phyloP scores from a whole-genome alignment of 2,329 filamentous ascomycete genomes.

The Blastomyces parvus region DNA sequence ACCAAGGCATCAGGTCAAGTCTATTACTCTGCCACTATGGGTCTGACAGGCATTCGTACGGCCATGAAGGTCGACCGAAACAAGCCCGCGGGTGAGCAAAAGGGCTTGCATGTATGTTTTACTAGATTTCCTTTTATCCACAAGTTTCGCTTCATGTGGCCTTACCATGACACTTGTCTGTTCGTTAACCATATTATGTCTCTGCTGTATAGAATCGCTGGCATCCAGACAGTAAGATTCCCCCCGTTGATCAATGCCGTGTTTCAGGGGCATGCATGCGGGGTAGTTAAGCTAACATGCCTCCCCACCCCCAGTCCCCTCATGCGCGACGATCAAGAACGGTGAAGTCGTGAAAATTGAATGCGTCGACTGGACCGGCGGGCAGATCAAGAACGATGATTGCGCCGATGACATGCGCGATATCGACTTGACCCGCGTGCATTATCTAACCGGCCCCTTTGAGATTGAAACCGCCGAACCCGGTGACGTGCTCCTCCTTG shows the following conservation, averaged over 20 bases:
- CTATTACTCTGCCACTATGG: slow-evolving; percentile 23
- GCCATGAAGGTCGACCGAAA: slow-evolving; percentile 64
- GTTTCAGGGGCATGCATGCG: neutral
- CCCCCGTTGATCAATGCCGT: neutral
- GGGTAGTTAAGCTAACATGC: neutral
- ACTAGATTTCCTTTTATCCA: slow-evolving; percentile 19
- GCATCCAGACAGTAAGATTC: slow-evolving; percentile 73
- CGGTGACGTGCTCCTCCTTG: slow-evolving; percentile 73
- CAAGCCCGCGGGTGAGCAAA: slow-evolving; percentile 60
- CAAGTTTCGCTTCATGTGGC: neutral
- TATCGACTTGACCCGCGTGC: slow-evolving; percentile 72
- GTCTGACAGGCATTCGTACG: slow-evolving; percentile 49
- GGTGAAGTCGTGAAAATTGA: slow-evolving; percentile 89
- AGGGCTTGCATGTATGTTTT: slow-evolving; percentile 58
- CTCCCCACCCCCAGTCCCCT: slow-evolving; percentile 53
- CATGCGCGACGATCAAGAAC: slow-evolving; percentile 61
- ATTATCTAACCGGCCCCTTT: slow-evolving; percentile 85
- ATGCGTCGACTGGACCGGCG: slow-evolving; percentile 69
- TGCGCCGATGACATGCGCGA: slow-evolving; percentile 79
- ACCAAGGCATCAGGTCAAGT: neutral
- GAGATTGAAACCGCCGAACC: slow-evolving; percentile 76
- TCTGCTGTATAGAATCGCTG: slow-evolving; percentile 61
- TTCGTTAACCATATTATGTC: slow-evolving; percentile 11
- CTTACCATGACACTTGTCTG: neutral
- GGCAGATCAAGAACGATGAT: slow-evolving; percentile 83